Evolutionary conservation across 1,139 yeast genomes (phyloP).

Genomic region (Pichia sp.): DNA sequence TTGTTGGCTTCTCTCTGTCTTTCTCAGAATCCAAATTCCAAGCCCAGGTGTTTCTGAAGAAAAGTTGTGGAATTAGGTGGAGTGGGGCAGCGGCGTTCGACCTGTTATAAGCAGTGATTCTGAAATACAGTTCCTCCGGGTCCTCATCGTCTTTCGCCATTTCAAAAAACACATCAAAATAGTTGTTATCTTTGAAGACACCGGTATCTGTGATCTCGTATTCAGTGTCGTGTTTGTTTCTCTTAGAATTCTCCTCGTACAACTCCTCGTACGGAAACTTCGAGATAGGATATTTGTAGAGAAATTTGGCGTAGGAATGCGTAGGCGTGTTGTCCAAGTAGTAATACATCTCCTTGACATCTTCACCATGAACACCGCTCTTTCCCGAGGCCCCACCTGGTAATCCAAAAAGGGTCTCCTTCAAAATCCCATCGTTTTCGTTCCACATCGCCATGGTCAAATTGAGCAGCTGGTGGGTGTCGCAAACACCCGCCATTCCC

Average conservation of each 20-base stretch:
- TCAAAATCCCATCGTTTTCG: conserved; percentile 79
- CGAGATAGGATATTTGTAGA: conserved; percentile 87
- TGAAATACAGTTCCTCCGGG: conserved; percentile 73
- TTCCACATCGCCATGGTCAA: conserved; percentile 87
- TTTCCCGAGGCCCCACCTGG: conserved; percentile 87
- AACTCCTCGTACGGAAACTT: conserved; percentile 80
- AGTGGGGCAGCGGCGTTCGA: conserved; percentile 81
- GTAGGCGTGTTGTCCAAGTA: conserved; percentile 90
- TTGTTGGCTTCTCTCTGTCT: conserved; percentile 48
- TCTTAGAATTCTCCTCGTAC: conserved; percentile 61
- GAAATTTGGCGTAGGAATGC: conserved; percentile 88
- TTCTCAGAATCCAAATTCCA: conserved; percentile 62
- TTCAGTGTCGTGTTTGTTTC: conserved; percentile 63
- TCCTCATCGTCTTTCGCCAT: conserved; percentile 85
- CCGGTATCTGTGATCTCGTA: conserved; percentile 76
- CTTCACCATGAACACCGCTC: conserved; percentile 97
- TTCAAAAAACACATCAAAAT: conserved; percentile 88
- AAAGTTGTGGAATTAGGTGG: conserved; percentile 80
- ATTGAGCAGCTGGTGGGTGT: conserved; percentile 76
- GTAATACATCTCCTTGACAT: conserved; percentile 81
- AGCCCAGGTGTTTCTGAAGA: conserved; percentile 89
- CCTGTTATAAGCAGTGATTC: conserved; percentile 88
- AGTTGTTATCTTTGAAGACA: conserved; percentile 70
- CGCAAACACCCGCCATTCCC: conserved; percentile 89
- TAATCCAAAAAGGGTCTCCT: conserved; percentile 84